phyloP scores from a whole-genome alignment of 2,329 filamentous ascomycete species.

The Colletotrichum noveboracense region DNA sequence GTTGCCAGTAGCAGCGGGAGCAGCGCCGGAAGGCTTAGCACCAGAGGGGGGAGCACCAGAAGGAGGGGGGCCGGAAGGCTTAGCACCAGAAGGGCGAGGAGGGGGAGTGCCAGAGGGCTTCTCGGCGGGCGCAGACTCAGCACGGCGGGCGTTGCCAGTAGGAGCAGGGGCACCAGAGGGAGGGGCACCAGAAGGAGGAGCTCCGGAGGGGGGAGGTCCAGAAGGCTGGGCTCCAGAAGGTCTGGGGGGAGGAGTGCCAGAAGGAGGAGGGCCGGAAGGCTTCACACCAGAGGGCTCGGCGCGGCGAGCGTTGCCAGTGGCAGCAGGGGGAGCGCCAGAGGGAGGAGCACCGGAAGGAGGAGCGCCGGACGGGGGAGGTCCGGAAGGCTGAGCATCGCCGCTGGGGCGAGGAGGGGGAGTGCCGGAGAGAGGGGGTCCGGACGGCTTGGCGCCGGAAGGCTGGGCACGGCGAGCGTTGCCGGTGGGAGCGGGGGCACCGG shows the following conservation, averaged over 20 bases:
- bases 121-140: no score
- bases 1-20: background rate
- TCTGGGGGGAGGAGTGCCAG: background rate
- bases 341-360: background rate
- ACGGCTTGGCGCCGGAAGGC: background rate
- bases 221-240: background rate
- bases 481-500: background rate
- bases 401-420: background rate
- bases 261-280: background rate
- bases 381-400: background rate
- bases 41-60: background rate
- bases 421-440: background rate
- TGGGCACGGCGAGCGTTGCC: slow-evolving; percentile 1
- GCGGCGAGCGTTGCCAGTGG: background rate
- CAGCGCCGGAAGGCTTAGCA: background rate
- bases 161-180: background rate
- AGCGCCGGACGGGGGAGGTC: background rate
- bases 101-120: background rate
- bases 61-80: background rate
- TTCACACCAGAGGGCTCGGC: background rate
- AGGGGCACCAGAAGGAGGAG: background rate
- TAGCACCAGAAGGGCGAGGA: background rate
- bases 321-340: background rate
- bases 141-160: background rate
- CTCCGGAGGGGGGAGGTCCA: background rate